phyloP scores from a whole-genome alignment of 345 rosid genomes.

The Euphorbia lathyris region DNA sequence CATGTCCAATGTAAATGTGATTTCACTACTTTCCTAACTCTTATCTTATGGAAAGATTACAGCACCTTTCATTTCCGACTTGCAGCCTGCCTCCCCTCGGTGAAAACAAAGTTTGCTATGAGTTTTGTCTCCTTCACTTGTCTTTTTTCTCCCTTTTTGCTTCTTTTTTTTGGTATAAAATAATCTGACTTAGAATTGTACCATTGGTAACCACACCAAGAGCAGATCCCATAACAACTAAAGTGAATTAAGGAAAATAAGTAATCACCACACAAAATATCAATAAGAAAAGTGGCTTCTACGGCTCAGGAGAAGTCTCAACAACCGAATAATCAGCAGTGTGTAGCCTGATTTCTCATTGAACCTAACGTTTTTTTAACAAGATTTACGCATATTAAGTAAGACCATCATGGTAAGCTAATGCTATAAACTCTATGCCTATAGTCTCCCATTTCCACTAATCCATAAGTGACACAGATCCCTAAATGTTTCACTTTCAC shows the following conservation, averaged over 20 bases:
- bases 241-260: conserved; percentile 35
- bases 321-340: not conserved
- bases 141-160: conserved; percentile 35
- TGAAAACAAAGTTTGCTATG: not conserved
- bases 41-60: not conserved
- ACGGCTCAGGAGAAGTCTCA: not conserved
- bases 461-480: not conserved
- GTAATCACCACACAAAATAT: not conserved
- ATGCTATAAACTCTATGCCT: conserved; percentile 1
- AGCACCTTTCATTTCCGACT: not conserved
- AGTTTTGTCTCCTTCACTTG: conserved; percentile 15
- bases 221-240: conserved; percentile 55
- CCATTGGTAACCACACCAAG: conserved; percentile 34
- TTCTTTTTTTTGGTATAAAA: conserved; percentile 25
- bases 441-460: not conserved
- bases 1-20: too few species aligned
- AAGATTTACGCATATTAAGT: not conserved
- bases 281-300: not conserved
- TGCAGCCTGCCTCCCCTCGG: conserved; percentile 10
- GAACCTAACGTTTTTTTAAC: not conserved
- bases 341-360: not conserved
- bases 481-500: not conserved
- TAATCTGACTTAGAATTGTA: conserved; percentile 41
- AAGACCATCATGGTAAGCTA: not conserved
- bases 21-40: not conserved